Base-by-base conservation (phyloP, 2,329 filamentous ascomycete species). In the Sordariomycetes sp. region DNA sequence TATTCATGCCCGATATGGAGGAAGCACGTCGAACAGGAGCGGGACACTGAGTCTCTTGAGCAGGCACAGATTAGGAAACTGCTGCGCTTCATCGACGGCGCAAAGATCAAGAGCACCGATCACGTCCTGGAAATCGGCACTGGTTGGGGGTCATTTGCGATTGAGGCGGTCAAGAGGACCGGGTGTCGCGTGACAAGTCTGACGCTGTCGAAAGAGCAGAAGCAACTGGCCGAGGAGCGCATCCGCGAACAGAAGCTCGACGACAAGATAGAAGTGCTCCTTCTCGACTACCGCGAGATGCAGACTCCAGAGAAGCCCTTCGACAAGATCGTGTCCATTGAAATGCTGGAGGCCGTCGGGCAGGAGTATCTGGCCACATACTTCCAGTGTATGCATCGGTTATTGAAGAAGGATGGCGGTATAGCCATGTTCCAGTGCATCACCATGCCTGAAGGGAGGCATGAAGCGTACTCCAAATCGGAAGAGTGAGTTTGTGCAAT, bases 271-370 rank as follows among this genome's bases (percentile, higher is more conserved):
- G 63, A 72, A n/a, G 75, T 86, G 2, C 54, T 74, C 31, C 61
- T 85, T 1, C 73, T 71, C 57, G 82, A 86, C 48, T 86, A 86
- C 49, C 71, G 82, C 32, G 68, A 66, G 18, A 56, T 84, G 4
- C 65, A 72, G 1, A 50, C 66, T 0, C 71, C 75, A 0, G 59
- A 63, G 29, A 59, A 55, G 1, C 59, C 63, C 0, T 86, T 75
- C 44, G 82, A 86, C 54, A 84, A 84, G 50, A 64, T 86, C 6
- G 66, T 86, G 7, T 83, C 78, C 4, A 83, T 86, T 38, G 82
- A 86, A 50, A 86, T 86, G 82, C 61, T 86, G 16, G 82, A 86
- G 58, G 78, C 78, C 2, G 82, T 86, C 0, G 82, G 82, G 4
- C 8, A 32, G 8, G 15, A 32, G 30, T 85, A 74, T 44, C 54